Evolutionary conservation across 2,329 filamentous ascomycete genomes (phyloP), one percentile per base, ranked within the genome.

Genomic region (Alternaria angustiovoidea): DNA sequence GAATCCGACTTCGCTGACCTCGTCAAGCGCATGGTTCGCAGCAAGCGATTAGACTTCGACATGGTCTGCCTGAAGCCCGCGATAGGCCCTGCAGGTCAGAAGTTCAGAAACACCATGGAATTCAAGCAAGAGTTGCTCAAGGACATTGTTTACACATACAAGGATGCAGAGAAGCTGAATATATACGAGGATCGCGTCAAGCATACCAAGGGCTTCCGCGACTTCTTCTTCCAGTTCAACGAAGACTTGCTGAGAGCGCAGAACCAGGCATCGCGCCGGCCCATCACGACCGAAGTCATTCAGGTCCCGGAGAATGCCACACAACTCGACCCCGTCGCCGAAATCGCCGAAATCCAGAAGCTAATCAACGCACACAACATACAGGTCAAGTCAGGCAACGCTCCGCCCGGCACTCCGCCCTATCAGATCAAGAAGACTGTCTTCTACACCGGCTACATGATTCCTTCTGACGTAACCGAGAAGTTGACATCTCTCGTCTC

Each of bases 371-470:
- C 86, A 20, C 94, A 98, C 82, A 99, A 98, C 76, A 79, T 81
- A 4, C 81, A 86, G 24, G 79, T 90, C 41, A 79, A 81, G 66
- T 78, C 64, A 49, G 78, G 75, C 59, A 81, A 76, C 9, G 82
- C 81, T 41, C 82, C 83, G 1, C 75, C 76, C 9, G 79, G 79
- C 47, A 79, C 81, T 34, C 79, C 80, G 46, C 84, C 81, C 1
- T 80, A 95, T 61, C 85, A 87, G 68, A 92, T 99, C 75, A 93
- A 92, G 78, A 94, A 94, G 75, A 92, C 89, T 1, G 90, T 97
- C 51, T 93, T 93, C 79, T 97, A 94, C 80, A 97, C 95, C 1
- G 93, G 92, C 51, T 98, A 99, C 79, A 87, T 96, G 79, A 89
- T 99, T 66, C 84, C 84, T 41, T 83, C 88, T 48, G 83, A 86